Evolutionary conservation across 306 rosid species (phyloP).

Genomic region (Dryas drummondii): DNA sequence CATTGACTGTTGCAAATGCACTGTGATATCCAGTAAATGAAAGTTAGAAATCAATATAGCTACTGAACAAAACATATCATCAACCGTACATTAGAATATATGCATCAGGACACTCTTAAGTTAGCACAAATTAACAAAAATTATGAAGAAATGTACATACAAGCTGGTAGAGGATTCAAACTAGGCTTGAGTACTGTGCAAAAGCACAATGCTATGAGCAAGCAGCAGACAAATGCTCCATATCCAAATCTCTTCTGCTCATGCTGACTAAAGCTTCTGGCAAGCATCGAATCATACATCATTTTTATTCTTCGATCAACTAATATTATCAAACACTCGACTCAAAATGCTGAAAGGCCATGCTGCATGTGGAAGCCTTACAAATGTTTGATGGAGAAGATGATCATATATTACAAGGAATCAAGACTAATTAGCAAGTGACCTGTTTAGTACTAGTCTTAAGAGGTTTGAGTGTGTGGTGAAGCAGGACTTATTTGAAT

Average conservation of each 20-base stretch:
- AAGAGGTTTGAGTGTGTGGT: constrained; percentile 22
- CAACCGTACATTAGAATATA: no score
- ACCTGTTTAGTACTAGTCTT: neutral
- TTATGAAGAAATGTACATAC: constrained; percentile 43
- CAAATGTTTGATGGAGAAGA: neutral
- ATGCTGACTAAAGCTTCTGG: constrained; percentile 76
- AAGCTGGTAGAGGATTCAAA: constrained; percentile 52
- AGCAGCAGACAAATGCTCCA: constrained; percentile 70
- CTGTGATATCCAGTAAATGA: constrained; percentile 36
- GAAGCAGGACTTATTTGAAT: constrained; percentile 27
- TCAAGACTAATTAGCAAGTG: constrained; percentile 1
- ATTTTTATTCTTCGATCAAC: constrained; percentile 16
- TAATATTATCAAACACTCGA: constrained; percentile 14
- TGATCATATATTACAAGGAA: neutral
- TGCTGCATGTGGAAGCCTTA: neutral
- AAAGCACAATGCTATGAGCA: constrained; percentile 49
- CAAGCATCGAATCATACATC: constrained; percentile 60
- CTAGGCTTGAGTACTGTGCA: constrained; percentile 71
- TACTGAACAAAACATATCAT: neutral
- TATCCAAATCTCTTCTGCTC: constrained; percentile 75
- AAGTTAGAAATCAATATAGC: neutral
- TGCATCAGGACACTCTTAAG: no score
- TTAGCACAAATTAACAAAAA: no score
- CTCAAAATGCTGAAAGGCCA: neutral
- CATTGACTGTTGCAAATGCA: constrained; percentile 50